Evolutionary conservation across 768 basidiomycete genomes (phyloP).

Genomic region (Galerina marginata): DNA sequence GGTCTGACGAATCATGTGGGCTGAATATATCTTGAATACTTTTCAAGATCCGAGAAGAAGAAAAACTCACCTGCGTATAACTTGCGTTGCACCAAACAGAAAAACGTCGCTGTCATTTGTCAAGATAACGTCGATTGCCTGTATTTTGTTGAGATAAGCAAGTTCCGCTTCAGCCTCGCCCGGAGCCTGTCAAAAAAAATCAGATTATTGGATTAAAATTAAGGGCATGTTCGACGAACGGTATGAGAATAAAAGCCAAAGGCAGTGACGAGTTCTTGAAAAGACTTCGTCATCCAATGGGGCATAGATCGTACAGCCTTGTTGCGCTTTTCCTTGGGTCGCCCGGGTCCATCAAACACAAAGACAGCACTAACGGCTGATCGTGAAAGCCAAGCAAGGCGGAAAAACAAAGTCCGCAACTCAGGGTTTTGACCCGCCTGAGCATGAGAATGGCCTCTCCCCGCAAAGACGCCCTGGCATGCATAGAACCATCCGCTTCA

Average conservation of each 20-base stretch:
- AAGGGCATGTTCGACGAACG: slow-evolving; percentile 11
- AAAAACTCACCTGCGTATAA: background rate
- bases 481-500: too few relatives aligned
- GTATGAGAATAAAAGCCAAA: slow-evolving; percentile 46
- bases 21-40: background rate
- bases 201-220: background rate
- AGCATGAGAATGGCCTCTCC: slow-evolving; percentile 9
- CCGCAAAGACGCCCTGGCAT: too few relatives aligned
- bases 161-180: slow-evolving; percentile 45
- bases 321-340: slow-evolving; percentile 47
- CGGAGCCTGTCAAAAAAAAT: slow-evolving; percentile 34
- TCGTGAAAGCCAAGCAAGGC: slow-evolving; percentile 40
- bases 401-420: slow-evolving; percentile 49
- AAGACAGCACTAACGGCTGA: slow-evolving; percentile 47
- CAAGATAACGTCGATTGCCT: slow-evolving; percentile 5
- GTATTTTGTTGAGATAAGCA: background rate
- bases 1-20: background rate
- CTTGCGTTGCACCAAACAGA: background rate
- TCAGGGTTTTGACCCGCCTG: slow-evolving; percentile 47
- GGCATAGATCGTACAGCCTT: slow-evolving; percentile 34
- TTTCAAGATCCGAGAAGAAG: background rate
- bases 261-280: slow-evolving; percentile 38
- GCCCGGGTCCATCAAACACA: slow-evolving; percentile 54
- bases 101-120: background rate
- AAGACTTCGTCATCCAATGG: slow-evolving; percentile 28